Base-by-base conservation (phyloP, 176 grass and related monocot genomes). In the Triticum turgidum region DNA sequence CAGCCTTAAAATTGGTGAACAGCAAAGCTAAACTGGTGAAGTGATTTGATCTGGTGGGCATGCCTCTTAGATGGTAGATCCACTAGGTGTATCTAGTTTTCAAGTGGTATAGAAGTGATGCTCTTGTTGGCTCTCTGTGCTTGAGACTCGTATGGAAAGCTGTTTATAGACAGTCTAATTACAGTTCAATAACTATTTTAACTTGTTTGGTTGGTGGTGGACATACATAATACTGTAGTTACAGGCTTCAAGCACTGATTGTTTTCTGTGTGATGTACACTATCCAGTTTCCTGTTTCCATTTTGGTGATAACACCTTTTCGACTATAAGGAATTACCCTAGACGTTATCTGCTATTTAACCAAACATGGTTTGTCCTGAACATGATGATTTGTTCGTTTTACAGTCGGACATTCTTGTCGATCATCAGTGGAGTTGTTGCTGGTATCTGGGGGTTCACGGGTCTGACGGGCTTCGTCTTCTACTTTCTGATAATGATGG, bases 361-460 rank as follows among this genome's bases (percentile, higher is more conserved):
- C n/a, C 76, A 21, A 79, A 65, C 11, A 73, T 54, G 9, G 3
- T 58, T 11, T 88, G 15, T 49, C 78, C 65, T 86, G 85, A 83
- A 67, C 56, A 69, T n/a, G 63, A 74, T 35, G 44, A 15, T 85
- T 69, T 85, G 47, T 78, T 41, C n/a, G 38, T 8, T 12, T 77
- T 86, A 61, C 91, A 98, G 93, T 44, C 95, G 93, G 47, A 98
- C 95, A 79, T 98, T 98, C 89, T 84, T 98, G 65, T 98, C 93
- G 14, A 98, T 98, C 89, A 81, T 91, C 76, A 89, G 93, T 93
- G 95, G 95, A 78, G 95, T 98, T 71, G 65, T 95, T 90, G 91
- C 95, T 66, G 95, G 95, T 63, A 92, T 98, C 30, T 93, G 89
- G 95, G 95, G 95, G 29, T 98, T 95, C 86, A 98, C 95, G 15